Evolutionary conservation across 2,329 filamentous ascomycete genomes (phyloP).

Genomic region (Trichoderma hamatum): DNA sequence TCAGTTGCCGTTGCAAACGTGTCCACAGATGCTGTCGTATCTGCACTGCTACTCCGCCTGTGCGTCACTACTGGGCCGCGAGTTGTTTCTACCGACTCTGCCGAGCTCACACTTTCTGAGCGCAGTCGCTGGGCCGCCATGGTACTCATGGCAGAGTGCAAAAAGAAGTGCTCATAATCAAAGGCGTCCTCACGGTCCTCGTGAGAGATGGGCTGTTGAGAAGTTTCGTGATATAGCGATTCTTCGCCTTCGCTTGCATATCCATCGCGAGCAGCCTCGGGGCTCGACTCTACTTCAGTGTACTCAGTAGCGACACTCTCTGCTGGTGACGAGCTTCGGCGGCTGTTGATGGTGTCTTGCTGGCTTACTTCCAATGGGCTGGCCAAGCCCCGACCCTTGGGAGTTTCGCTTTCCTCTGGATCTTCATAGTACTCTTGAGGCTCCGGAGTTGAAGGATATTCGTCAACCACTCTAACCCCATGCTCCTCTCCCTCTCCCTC

Average conservation of each 20-base stretch:
- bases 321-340: conserved; percentile 26
- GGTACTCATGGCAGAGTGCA: conserved; percentile 87
- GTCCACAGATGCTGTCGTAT: conserved; percentile 55
- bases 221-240: conserved; percentile 64
- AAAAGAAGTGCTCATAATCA: conserved; percentile 94
- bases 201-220: conserved; percentile 69
- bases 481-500: conserved; percentile 5
- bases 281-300: conserved; percentile 42
- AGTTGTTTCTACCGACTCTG: conserved; percentile 65
- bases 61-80: conserved; percentile 46
- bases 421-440: conserved; percentile 2
- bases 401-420: conserved; percentile 3
- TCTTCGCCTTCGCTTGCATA: conserved; percentile 66
- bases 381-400: not conserved
- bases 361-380: not conserved
- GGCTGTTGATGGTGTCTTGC: conserved; percentile 17
- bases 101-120: conserved; percentile 59
- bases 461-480: not conserved
- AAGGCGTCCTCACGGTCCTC: conserved; percentile 95
- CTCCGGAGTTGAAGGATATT: conserved; percentile 13
- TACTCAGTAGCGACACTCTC: conserved; percentile 32
- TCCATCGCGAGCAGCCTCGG: conserved; percentile 43
- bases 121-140: conserved; percentile 56
- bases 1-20: conserved; percentile 62
- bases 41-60: conserved; percentile 50